These are phyloP conservation scores for Quercus variabilis DNA, from an alignment of 306 rosid genomes.

Conservation along the genomic window DNA sequence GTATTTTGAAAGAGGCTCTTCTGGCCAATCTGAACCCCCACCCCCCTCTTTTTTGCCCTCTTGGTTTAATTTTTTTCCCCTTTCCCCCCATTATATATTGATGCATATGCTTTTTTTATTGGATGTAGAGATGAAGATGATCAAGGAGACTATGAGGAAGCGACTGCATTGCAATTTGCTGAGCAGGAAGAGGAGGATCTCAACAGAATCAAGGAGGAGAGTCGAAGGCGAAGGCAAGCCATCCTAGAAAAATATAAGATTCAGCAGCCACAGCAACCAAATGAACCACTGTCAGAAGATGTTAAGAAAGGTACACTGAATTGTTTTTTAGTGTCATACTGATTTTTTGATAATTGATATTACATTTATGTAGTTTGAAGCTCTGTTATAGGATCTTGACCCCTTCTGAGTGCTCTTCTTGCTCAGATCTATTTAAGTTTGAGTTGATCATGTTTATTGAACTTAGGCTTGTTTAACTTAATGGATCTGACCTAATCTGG, in stretches of 20 bases:
- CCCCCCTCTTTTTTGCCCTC: too few relatives aligned
- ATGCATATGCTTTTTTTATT: constrained; percentile 12
- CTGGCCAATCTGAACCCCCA: not conserved
- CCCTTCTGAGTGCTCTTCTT: not conserved
- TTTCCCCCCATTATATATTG: not conserved
- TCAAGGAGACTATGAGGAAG: constrained; percentile 70
- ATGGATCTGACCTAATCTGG: too few relatives aligned
- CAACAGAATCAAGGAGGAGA: constrained; percentile 89
- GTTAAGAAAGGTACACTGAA: constrained; percentile 42
- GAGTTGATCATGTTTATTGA: not conserved
- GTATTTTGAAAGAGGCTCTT: constrained; percentile 25
- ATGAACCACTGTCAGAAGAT: constrained; percentile 31
- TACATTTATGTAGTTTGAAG: not conserved
- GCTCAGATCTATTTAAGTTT: not conserved
- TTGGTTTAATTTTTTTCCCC: not conserved
- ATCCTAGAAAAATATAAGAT: constrained; percentile 85
- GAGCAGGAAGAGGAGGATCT: constrained; percentile 96
- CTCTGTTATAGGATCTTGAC: not conserved
- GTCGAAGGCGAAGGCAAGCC: constrained; percentile 81
- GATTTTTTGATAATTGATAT: too few relatives aligned
- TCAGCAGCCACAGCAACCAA: constrained; percentile 45
- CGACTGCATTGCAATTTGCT: constrained; percentile 39
- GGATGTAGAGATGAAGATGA: constrained; percentile 56
- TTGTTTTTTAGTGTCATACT: not conserved
- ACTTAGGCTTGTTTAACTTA: not conserved